Conservation (phyloP, 164 flowering plant species). For the Aristolochia californica region DNA sequence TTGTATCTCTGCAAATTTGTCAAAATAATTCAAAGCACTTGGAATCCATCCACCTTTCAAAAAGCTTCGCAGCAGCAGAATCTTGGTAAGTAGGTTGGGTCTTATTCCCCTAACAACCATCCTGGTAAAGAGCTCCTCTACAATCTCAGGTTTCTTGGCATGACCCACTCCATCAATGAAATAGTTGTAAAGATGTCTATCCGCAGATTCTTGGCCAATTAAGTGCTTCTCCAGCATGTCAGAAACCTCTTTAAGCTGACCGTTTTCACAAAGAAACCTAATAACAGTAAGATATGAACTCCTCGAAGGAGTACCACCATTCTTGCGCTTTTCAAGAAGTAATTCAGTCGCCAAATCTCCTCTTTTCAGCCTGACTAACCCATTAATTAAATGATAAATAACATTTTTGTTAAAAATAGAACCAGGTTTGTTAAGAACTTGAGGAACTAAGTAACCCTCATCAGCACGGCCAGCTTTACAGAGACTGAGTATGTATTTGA, state of each 20-base stretch:
- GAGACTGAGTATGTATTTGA: conserved; percentile 40
- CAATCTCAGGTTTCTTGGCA: conserved; percentile 46
- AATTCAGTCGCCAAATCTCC: conserved; percentile 60
- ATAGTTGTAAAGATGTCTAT: conserved; percentile 22
- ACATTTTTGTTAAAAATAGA: conserved; percentile 13
- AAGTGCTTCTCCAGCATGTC: conserved; percentile 49
- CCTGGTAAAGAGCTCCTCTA: conserved; percentile 43
- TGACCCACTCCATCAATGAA: conserved; percentile 74
- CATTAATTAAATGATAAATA: conserved; percentile 35
- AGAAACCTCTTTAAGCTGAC: conserved; percentile 33
- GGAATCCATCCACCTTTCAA: conserved; percentile 32
- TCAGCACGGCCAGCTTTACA: conserved; percentile 41
- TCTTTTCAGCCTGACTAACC: conserved; percentile 31
- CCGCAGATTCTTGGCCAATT: conserved; percentile 13
- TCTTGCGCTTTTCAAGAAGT: conserved; percentile 66
- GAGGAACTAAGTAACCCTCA: conserved; percentile 44
- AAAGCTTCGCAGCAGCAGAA: conserved; percentile 47
- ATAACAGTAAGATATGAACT: conserved; percentile 41
- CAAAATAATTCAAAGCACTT: conserved; percentile 46
- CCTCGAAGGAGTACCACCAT: conserved; percentile 35
- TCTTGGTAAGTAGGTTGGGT: conserved; percentile 32
- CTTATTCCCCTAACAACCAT: conserved; percentile 38
- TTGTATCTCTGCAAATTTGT: conserved; percentile 20
- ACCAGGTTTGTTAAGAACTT: conserved; percentile 19
- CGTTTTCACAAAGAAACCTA: conserved; percentile 26